Conservation (phyloP, 768 basidiomycete genomes). For the Podaxis pistillaris region DNA sequence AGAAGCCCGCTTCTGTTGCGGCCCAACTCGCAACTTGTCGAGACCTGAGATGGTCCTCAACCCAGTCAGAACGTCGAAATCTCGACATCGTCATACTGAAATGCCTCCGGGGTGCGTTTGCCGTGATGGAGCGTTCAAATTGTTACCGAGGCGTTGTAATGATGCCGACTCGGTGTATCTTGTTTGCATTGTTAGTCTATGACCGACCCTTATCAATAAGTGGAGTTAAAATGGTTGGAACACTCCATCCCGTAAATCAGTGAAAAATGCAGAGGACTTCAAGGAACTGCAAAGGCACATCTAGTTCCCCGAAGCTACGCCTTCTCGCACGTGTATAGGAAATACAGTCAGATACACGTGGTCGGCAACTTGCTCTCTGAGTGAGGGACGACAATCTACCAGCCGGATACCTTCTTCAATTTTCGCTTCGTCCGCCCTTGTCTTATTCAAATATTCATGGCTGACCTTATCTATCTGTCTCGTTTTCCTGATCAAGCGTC, state of each 20-base stretch:
- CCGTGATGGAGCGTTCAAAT: background rate
- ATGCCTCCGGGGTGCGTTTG: background rate
- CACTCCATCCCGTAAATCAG: background rate
- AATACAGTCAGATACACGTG: background rate
- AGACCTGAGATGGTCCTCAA: background rate
- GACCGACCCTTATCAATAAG: conserved; percentile 5
- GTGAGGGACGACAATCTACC: no score
- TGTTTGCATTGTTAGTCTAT: background rate
- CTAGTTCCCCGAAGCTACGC: background rate
- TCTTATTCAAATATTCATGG: no score
- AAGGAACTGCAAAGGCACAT: background rate
- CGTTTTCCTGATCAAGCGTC: no score
- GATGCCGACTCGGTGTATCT: conserved; percentile 8
- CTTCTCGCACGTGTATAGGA: background rate
- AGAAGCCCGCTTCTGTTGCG: background rate
- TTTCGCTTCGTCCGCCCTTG: no score
- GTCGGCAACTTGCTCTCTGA: background rate
- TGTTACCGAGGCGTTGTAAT: background rate
- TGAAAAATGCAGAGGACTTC: conserved; percentile 5
- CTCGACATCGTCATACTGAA: background rate
- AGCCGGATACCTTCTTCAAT: no score
- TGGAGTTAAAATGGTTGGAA: conserved; percentile 11
- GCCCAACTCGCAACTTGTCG: background rate
- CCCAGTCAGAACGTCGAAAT: background rate
- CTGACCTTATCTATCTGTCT: no score